Percentiles rank a stretch among this genome's conserved stretches.
Conservation (phyloP, 1,139 yeast species). For the Dujonia santamariae region DNA sequence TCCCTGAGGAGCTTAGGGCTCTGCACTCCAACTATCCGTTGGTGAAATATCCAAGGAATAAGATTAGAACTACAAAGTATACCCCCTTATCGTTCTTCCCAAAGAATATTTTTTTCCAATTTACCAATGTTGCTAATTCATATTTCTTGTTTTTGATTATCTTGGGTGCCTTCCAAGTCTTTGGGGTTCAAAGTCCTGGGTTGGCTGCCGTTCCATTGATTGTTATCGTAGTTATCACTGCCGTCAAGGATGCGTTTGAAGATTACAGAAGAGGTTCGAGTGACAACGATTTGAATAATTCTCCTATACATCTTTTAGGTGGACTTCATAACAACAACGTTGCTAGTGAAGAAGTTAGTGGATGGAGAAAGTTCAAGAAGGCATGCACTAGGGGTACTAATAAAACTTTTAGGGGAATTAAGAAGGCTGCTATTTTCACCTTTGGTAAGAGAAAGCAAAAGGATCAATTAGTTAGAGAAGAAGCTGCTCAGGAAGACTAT, state of each 20-base stretch:
- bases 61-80: slow-evolving; percentile 93
- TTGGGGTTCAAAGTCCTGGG: slow-evolving; percentile 90
- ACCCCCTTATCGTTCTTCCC: slow-evolving; percentile 89
- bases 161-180: slow-evolving; percentile 82
- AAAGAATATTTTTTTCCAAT: slow-evolving; percentile 75
- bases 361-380: slow-evolving; percentile 67
- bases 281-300: slow-evolving; percentile 85
- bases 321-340: slow-evolving; percentile 78
- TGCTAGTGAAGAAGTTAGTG: slow-evolving; percentile 47
- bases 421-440: slow-evolving; percentile 19
- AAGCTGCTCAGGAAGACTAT: slow-evolving; percentile 24
- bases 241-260: slow-evolving; percentile 89
- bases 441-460: slow-evolving; percentile 30
- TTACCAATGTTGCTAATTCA: slow-evolving; percentile 84
- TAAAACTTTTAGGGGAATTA: slow-evolving; percentile 18
- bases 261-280: slow-evolving; percentile 81
- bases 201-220: slow-evolving; percentile 90
- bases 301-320: slow-evolving; percentile 70
- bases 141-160: slow-evolving; percentile 82
- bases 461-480: slow-evolving; percentile 24
- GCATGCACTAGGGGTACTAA: slow-evolving; percentile 25
- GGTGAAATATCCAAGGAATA: slow-evolving; percentile 69
- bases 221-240: slow-evolving; percentile 86
- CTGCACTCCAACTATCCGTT: slow-evolving; percentile 55
- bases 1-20: slow-evolving; percentile 30